Percentiles rank a stretch among this genome's conserved stretches.
Conservation (phyloP, 2,329 filamentous ascomycete genomes). For the Exophiala sp. region DNA sequence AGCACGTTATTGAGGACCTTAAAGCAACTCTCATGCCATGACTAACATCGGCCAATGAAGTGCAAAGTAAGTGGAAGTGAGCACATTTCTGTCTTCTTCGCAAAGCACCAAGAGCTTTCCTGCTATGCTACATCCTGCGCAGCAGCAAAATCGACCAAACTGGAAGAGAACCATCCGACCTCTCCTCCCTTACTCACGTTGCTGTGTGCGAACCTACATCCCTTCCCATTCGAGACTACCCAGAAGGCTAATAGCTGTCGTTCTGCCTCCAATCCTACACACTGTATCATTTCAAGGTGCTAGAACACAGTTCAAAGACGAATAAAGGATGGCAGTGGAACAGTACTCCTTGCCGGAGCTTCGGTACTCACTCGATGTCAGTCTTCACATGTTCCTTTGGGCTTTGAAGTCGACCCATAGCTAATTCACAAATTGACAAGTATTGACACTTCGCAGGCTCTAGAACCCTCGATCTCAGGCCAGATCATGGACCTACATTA, state of each 20-base stretch:
- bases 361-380: not conserved
- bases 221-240: too few species aligned
- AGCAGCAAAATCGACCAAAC: too few species aligned
- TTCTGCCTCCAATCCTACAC: not conserved
- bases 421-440: not conserved
- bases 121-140: too few species aligned
- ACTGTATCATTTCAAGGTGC: not conserved
- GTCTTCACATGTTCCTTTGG: not conserved
- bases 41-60: not conserved
- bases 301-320: not conserved
- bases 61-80: not conserved
- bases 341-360: not conserved
- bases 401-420: too few species aligned
- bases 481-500: conserved; percentile 97
- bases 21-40: not conserved
- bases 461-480: conserved; percentile 58
- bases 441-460: conserved; percentile 11
- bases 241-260: not conserved
- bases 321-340: not conserved
- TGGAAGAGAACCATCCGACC: too few species aligned
- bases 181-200: too few species aligned
- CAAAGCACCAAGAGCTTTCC: too few species aligned
- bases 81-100: not conserved
- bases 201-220: too few species aligned
- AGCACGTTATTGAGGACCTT: not conserved